Percentiles rank a stretch among this genome's conserved stretches.
Evolutionary conservation across 768 basidiomycete genomes (phyloP).

Genomic region (Ramaria sp.): DNA sequence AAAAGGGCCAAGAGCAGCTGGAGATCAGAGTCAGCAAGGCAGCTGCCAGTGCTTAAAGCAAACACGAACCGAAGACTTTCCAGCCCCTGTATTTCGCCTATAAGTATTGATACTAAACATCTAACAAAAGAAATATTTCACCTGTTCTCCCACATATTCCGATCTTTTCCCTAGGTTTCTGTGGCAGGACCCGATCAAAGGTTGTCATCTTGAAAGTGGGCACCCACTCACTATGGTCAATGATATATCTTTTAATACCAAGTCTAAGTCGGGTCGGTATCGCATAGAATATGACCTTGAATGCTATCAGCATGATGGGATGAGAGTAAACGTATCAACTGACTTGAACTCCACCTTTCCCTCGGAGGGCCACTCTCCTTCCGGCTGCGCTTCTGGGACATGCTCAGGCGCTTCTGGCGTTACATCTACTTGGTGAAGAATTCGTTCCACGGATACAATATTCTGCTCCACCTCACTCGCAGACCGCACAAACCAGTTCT

Average conservation of each 20-base stretch:
- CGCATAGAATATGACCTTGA: conserved; percentile 58
- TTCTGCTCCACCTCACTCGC: conserved; percentile 87
- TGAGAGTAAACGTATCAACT: conserved; percentile 15
- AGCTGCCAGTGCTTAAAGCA: conserved; percentile 1
- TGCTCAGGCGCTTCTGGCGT: conserved; percentile 66
- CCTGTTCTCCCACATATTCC: conserved; percentile 84
- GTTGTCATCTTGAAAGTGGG: neutral
- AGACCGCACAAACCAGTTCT: conserved; percentile 79
- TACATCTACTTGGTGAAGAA: conserved; percentile 71
- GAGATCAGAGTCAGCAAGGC: neutral
- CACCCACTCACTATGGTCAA: conserved; percentile 48
- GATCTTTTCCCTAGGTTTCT: conserved; percentile 75
- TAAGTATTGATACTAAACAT: conserved; percentile 8
- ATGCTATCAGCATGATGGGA: neutral
- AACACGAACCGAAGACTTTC: conserved; percentile 60
- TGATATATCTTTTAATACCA: conserved; percentile 68
- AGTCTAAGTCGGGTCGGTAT: conserved; percentile 73
- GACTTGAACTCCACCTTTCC: conserved; percentile 70
- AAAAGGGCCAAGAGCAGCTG: conserved; percentile 63
- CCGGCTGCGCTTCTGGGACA: conserved; percentile 45
- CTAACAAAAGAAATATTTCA: conserved; percentile 23
- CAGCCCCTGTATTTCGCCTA: conserved; percentile 29
- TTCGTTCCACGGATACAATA: conserved; percentile 82
- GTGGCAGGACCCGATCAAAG: neutral
- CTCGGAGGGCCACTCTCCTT: conserved; percentile 54